A percentile compares a stretch with the other conserved stretches of the same genome.
Evolutionary conservation across 257 asterid genomes (phyloP).

Genomic region (Orobanche coerulescens): DNA sequence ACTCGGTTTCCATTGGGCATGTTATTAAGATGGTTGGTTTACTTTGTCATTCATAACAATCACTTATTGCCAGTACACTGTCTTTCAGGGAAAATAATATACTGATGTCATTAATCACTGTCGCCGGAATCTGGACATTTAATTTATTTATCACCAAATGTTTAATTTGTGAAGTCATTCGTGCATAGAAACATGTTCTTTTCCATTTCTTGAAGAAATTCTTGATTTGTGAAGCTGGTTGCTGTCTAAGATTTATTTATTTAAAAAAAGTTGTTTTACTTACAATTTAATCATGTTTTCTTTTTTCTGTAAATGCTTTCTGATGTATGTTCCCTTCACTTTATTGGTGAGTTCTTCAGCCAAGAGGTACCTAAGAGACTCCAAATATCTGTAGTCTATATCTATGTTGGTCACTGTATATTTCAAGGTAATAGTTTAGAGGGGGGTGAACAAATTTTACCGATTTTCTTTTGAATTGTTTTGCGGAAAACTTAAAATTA

Average conservation of each 20-base stretch:
- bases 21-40: neutral
- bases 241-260: neutral
- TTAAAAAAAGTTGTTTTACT: neutral
- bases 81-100: neutral
- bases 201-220: neutral
- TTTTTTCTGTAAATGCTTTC: neutral
- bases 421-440: too few species aligned
- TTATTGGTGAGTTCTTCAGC: constrained; percentile 5
- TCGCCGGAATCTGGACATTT: neutral
- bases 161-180: neutral
- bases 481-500: too few species aligned
- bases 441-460: too few species aligned
- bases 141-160: neutral
- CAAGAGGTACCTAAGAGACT: neutral
- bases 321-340: neutral
- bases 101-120: neutral
- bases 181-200: neutral
- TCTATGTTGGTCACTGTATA: too few species aligned
- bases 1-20: neutral
- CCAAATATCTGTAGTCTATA: neutral
- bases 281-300: neutral
- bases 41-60: neutral
- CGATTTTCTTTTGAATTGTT: too few species aligned
- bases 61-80: neutral
- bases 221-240: neutral